Evolutionary conservation across 495 filamentous ascomycete species (phyloP).

Genomic region (Aspergillus indologenus): DNA sequence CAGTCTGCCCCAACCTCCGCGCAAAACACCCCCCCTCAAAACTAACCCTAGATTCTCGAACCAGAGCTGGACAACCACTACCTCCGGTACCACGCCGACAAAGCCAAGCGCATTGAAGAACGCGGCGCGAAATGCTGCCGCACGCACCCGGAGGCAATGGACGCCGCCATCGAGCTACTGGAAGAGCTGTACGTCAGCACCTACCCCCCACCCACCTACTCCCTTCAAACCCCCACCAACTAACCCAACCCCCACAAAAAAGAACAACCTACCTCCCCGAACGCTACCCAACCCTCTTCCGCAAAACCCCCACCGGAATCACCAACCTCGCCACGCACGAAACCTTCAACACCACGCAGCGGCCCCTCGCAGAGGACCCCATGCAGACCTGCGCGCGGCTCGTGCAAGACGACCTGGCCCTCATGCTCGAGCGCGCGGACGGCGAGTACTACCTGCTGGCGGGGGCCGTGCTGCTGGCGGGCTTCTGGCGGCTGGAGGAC

Average conservation of each 20-base stretch:
- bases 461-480: conserved; percentile 74
- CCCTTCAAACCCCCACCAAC: no score
- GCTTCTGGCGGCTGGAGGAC: conserved; percentile 83
- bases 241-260: conserved; percentile 2
- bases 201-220: not conserved
- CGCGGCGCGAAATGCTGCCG: conserved; percentile 67
- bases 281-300: conserved; percentile 73
- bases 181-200: conserved; percentile 58
- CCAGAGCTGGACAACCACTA: conserved; percentile 81
- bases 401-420: conserved; percentile 80
- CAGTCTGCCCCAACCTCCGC: conserved; percentile 8
- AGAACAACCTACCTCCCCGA: conserved; percentile 70
- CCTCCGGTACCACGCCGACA: conserved; percentile 70
- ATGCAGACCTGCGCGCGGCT: conserved; percentile 73
- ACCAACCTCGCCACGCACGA: conserved; percentile 71
- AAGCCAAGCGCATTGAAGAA: conserved; percentile 65
- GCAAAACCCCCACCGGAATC: conserved; percentile 61
- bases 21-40: no score
- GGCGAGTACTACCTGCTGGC: conserved; percentile 84
- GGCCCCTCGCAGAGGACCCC: conserved; percentile 74
- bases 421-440: conserved; percentile 79
- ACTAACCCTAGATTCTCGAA: no score
- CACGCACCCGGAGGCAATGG: conserved; percentile 72
- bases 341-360: conserved; percentile 63
- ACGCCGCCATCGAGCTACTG: conserved; percentile 74